Evolutionary conservation across 768 basidiomycete species (phyloP).

Genomic region (Termitomyces sp.): DNA sequence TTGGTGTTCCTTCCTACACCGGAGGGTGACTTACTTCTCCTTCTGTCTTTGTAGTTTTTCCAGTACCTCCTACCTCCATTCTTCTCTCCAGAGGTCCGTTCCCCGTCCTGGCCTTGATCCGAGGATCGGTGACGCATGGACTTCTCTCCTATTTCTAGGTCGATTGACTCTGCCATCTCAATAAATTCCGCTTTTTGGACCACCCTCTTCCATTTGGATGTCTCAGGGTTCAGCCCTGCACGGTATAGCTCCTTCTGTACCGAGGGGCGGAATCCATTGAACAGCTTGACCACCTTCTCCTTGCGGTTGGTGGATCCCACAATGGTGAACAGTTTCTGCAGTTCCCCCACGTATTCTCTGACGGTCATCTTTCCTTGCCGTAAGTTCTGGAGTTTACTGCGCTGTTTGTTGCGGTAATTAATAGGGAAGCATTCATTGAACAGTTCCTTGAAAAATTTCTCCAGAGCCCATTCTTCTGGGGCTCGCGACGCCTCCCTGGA

Average conservation of each 20-base stretch:
- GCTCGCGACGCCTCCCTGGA: neutral
- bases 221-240: slow-evolving; percentile 20
- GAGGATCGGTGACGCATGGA: no score
- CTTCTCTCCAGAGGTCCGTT: no score
- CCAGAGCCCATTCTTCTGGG: neutral
- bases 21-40: neutral
- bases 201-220: slow-evolving; percentile 19
- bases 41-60: no score
- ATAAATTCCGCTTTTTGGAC: neutral
- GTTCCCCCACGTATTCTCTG: slow-evolving; percentile 22
- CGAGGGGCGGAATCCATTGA: slow-evolving; percentile 13
- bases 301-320: slow-evolving; percentile 19
- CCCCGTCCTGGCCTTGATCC: no score
- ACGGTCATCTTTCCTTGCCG: slow-evolving; percentile 21
- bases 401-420: slow-evolving; percentile 21
- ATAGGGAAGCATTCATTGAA: neutral
- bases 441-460: neutral
- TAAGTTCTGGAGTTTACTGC: slow-evolving; percentile 14
- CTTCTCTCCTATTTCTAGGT: neutral
- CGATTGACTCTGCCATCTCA: neutral
- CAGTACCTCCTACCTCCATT: no score
- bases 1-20: neutral
- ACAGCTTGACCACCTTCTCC: slow-evolving; percentile 11
- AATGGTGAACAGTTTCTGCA: slow-evolving; percentile 21
- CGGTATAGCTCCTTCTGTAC: slow-evolving; percentile 14